These are phyloP conservation scores for Caryopteris hybrid DNA, from an alignment of 305 asterid genomes.

Conservation along the genomic window DNA sequence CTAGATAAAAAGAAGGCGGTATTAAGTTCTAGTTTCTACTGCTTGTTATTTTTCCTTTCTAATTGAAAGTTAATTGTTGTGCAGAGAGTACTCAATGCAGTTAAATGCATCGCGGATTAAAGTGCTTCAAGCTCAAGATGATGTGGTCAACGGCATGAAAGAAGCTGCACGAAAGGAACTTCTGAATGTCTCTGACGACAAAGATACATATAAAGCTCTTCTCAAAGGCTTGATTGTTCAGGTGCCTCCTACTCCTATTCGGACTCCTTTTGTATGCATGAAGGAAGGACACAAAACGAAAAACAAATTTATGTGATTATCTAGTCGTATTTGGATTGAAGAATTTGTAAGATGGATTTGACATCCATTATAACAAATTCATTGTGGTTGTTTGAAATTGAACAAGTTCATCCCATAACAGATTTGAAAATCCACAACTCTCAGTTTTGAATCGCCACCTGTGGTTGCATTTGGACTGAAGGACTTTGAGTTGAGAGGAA, in stretches of 20 bases:
- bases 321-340: not conserved
- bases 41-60: not conserved
- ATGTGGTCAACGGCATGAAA: slow-evolving; percentile 37
- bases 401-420: no score
- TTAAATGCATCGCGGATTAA: slow-evolving; percentile 47
- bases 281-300: not conserved
- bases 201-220: slow-evolving; percentile 26
- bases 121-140: slow-evolving; percentile 50
- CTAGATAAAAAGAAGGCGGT: no score
- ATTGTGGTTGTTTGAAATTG: no score
- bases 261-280: no score
- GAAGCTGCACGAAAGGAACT: slow-evolving; percentile 36
- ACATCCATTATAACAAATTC: not conserved
- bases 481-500: no score
- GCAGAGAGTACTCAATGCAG: slow-evolving; percentile 46
- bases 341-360: not conserved
- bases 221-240: slow-evolving; percentile 35
- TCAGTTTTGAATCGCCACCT: no score
- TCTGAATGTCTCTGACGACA: slow-evolving; percentile 20
- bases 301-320: not conserved
- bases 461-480: no score
- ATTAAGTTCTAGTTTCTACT: no score
- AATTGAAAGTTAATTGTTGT: not conserved
- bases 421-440: no score
- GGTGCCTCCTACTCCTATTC: slow-evolving; percentile 1